A percentile compares a stretch with the other conserved stretches of the same genome.
Evolutionary conservation across 2,329 filamentous ascomycete species (phyloP).

Genomic region (Tolypocladium pustulatum): DNA sequence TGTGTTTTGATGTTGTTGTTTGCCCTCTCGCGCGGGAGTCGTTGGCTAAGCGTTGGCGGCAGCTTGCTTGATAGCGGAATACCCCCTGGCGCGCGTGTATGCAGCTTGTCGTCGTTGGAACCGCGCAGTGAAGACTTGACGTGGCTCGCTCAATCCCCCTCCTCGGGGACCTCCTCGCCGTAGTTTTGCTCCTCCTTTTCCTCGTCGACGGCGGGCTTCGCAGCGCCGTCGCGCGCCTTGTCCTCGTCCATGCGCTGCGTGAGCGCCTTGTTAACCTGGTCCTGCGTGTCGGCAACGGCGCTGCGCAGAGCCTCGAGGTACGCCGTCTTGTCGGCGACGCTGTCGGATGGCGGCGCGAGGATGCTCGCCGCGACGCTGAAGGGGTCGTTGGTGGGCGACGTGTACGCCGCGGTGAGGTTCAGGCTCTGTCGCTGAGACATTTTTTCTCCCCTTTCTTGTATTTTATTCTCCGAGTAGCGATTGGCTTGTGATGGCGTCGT

Average conservation of each 20-base stretch:
- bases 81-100: conserved; percentile 8
- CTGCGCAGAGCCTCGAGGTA: conserved; percentile 51
- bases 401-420: conserved; percentile 40
- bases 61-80: conserved; percentile 14
- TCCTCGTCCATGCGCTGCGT: conserved; percentile 68
- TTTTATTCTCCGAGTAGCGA: too few species aligned
- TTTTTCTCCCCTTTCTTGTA: neutral
- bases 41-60: conserved; percentile 8
- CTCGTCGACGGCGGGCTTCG: conserved; percentile 31
- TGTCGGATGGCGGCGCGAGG: conserved; percentile 20
- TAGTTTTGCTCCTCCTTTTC: conserved; percentile 66
- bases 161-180: conserved; percentile 71
- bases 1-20: conserved; percentile 3
- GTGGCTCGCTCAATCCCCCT: conserved; percentile 27
- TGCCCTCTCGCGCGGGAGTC: neutral
- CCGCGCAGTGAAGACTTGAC: neutral
- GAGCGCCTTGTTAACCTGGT: conserved; percentile 57
- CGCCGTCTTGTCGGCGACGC: conserved; percentile 39
- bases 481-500: neutral
- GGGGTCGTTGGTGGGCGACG: conserved; percentile 35
- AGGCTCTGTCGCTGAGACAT: neutral
- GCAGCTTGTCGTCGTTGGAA: neutral
- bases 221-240: conserved; percentile 36
- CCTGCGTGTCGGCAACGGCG: conserved; percentile 50
- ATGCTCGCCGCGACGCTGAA: conserved; percentile 33